phyloP scores from a whole-genome alignment of 768 basidiomycete species.

The Mycena epipterygia region DNA sequence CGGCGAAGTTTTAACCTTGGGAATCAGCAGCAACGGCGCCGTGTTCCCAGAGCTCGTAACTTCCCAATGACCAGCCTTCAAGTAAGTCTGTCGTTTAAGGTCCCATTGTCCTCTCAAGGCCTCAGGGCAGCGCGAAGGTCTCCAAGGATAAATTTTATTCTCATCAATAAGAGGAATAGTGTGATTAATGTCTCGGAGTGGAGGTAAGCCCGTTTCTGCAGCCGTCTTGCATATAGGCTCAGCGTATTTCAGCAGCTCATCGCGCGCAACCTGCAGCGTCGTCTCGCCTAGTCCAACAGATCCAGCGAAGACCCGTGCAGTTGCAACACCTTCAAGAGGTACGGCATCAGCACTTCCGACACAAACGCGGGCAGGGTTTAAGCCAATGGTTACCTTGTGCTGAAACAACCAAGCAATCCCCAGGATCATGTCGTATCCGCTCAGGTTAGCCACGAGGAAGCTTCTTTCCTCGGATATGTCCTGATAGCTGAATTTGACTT shows the following conservation, averaged over 20 bases:
- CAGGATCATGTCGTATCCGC: no score
- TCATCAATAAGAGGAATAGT: constrained; percentile 42
- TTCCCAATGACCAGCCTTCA: background rate
- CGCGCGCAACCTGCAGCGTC: no score
- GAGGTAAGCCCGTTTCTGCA: constrained; percentile 39
- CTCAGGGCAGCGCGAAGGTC: constrained; percentile 40
- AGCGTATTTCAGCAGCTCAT: constrained; percentile 7
- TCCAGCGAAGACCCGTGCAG: no score
- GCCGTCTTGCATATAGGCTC: constrained; percentile 36
- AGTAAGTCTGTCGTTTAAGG: background rate
- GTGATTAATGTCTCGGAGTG: constrained; percentile 42
- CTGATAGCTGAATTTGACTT: no score
- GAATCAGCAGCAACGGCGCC: background rate
- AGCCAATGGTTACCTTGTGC: no score
- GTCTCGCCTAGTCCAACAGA: no score
- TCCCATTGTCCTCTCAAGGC: constrained; percentile 4
- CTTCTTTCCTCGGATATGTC: no score
- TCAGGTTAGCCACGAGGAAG: no score
- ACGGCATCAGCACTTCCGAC: no score
- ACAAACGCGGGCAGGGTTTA: no score
- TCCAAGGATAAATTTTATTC: constrained; percentile 38
- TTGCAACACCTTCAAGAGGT: no score
- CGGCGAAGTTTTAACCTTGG: background rate
- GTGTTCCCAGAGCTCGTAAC: background rate
- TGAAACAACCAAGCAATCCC: no score